Evolutionary conservation across 352 stramenopile genomes (phyloP), one percentile per base, ranked within the genome.

Genomic region (Aphanomyces cochlioides): DNA sequence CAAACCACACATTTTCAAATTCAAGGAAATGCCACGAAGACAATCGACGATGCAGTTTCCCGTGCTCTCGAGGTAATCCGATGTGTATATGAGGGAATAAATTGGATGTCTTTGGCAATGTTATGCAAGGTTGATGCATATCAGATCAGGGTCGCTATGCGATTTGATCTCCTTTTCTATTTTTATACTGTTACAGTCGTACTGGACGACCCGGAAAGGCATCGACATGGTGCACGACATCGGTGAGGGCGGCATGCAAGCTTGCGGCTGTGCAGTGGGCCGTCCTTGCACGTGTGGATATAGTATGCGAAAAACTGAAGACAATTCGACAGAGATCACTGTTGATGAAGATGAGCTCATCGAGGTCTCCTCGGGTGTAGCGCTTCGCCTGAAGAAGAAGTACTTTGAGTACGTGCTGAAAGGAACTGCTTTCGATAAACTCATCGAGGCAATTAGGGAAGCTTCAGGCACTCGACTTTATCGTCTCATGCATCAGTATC

Each of bases 371-470:
- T 50, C 64, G 4, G 64, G 64, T 15, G 64, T 70, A n/a, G 64
- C 61, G 17, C n/a, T 70, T 28, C 64, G 54, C 10, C 47, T 70
- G 17, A 70, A 61, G 47, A 67, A 67, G 28, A 50, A 70, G 61
- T 70, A 70, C 54, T 50, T 50, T 41, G 60, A 67, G 60, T 67
- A 57, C 19, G 28, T 28, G 28, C 28, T 28, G 28, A 28, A 2
- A 28, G 28, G 28, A 28, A 28, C 28, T 28, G 28, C 28, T 28
- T 28, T 28, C 28, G 28, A 28, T 28, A 28, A 28, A 28, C 28
- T 28, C 28, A 28, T 28, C 28, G 28, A 28, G 28, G 43, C 6
- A 4, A 59, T 66, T 21, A 65, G 34, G 4, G 36, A 70, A 39
- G 64, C 61, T 34, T 50, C 43, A 45, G 64, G 64, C 45, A 70